Conservation (phyloP, 2,329 filamentous ascomycete genomes). For the Ceratocystis cubensis region DNA sequence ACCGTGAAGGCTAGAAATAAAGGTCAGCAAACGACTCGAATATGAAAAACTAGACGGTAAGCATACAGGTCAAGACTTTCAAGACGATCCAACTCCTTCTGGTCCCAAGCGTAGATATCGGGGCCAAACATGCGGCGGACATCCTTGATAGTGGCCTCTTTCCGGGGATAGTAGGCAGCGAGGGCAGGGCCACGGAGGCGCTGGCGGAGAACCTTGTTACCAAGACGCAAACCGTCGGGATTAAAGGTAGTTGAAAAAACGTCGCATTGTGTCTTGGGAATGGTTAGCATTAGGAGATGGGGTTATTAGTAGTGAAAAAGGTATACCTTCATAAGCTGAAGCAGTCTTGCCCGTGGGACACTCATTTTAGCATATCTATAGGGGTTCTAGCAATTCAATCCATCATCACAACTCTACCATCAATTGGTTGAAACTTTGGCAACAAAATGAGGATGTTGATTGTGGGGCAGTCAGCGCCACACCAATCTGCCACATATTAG, state of each 20-base stretch:
- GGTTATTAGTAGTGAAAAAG: neutral
- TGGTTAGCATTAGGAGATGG: conserved; percentile 23
- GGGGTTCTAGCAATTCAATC: neutral
- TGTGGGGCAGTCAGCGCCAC: conserved; percentile 20
- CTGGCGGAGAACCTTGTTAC: conserved; percentile 86
- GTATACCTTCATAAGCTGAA: conserved; percentile 67
- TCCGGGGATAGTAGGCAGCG: conserved; percentile 78
- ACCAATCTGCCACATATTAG: neutral
- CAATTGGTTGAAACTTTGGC: conserved; percentile 16
- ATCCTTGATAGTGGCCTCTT: conserved; percentile 57
- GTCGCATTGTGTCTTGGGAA: conserved; percentile 64
- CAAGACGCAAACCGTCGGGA: conserved; percentile 65
- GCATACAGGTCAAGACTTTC: conserved; percentile 57
- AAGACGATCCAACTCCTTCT: conserved; percentile 65
- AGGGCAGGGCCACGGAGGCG: conserved; percentile 72
- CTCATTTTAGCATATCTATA: conserved; percentile 39
- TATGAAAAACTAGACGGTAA: neutral
- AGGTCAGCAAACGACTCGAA: neutral
- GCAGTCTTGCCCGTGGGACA: conserved; percentile 47
- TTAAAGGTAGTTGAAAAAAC: conserved; percentile 90
- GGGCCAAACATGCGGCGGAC: conserved; percentile 57
- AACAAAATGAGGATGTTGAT: conserved; percentile 19
- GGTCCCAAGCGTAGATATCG: conserved; percentile 56
- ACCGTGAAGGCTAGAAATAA: conserved; percentile 41
- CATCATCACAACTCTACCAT: conserved; percentile 18